Conservation (phyloP, 2,329 filamentous ascomycete species). For the Cladosporium sphaerospermum region DNA sequence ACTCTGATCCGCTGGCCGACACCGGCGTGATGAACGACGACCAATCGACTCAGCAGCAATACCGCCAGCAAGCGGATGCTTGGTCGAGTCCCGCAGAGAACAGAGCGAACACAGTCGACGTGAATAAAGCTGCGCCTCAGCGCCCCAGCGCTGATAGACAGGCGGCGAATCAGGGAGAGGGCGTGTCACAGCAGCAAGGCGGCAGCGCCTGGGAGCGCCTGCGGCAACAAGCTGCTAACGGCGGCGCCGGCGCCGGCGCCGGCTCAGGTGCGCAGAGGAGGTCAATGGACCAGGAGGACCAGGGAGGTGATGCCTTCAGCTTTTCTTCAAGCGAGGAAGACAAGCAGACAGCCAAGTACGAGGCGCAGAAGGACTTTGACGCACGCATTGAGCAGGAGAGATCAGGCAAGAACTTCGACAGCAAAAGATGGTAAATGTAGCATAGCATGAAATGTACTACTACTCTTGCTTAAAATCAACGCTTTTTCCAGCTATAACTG, state of each 20-base stretch:
- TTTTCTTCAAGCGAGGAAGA: constrained; percentile 41
- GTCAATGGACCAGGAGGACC: constrained; percentile 22
- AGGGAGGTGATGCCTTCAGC: constrained; percentile 38
- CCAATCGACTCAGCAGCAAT: constrained; percentile 19
- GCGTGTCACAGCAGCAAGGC: background rate
- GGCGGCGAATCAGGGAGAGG: constrained; percentile 3
- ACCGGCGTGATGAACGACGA: constrained; percentile 28
- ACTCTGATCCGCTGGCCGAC: constrained; percentile 19
- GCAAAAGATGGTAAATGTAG: constrained; percentile 1
- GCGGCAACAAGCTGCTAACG: constrained; percentile 27
- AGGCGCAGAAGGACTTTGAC: constrained; percentile 47
- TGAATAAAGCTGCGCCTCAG: constrained; percentile 2
- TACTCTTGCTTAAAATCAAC: too few relatives aligned
- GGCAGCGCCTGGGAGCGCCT: constrained; percentile 42
- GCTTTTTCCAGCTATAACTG: too few relatives aligned
- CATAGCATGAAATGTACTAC: too few relatives aligned
- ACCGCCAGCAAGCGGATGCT: constrained; percentile 13
- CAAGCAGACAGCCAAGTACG: constrained; percentile 35
- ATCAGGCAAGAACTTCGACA: constrained; percentile 38
- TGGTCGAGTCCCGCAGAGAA: background rate
- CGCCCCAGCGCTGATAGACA: background rate
- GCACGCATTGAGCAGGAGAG: constrained; percentile 44
- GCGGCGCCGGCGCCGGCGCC: constrained; percentile 1
- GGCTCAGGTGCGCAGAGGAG: constrained; percentile 4
- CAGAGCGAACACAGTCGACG: background rate